Conservation (phyloP, 805 yeast genomes). For the Cyberlindnera mrakii region DNA sequence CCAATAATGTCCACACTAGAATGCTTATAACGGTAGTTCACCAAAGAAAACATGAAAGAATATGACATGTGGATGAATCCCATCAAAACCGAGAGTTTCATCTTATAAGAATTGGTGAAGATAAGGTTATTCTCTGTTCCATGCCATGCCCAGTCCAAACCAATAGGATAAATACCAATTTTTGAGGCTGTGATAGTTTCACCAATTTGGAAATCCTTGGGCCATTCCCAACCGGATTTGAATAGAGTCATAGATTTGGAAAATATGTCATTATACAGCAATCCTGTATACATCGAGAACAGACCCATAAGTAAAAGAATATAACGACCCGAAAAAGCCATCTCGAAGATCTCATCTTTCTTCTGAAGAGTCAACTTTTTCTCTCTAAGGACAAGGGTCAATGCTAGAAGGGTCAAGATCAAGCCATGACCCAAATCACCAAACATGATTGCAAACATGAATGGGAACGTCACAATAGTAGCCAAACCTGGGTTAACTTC, state of each 20-base stretch:
- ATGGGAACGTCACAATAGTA: constrained; percentile 92
- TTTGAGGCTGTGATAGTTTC: constrained; percentile 61
- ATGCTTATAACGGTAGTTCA: constrained; percentile 65
- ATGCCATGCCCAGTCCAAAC: constrained; percentile 95
- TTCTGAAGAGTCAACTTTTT: constrained; percentile 57
- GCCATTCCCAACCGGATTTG: constrained; percentile 91
- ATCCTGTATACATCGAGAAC: constrained; percentile 93
- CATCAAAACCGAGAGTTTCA: constrained; percentile 92
- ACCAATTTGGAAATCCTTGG: constrained; percentile 53
- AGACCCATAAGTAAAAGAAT: constrained; percentile 87
- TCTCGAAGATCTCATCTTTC: constrained; percentile 90
- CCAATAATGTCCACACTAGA: constrained; percentile 80
- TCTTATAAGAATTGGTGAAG: constrained; percentile 92
- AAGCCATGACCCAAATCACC: constrained; percentile 98
- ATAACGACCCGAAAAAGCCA: constrained; percentile 93
- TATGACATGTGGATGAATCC: constrained; percentile 94
- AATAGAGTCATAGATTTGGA: constrained; percentile 87
- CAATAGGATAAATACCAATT: constrained; percentile 71
- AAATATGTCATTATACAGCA: constrained; percentile 89
- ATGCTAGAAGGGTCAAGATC: constrained; percentile 69
- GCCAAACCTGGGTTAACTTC: constrained; percentile 97
- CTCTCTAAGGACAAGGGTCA: constrained; percentile 68
- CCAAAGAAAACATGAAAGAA: constrained; percentile 77
- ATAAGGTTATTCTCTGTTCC: constrained; percentile 89
- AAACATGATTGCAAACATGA: constrained; percentile 98